Percentiles rank a stretch among this genome's conserved stretches.
These are phyloP conservation scores for Camptophora hylomeconis DNA, from an alignment of 2,329 filamentous ascomycete species.

Conservation along the genomic window DNA sequence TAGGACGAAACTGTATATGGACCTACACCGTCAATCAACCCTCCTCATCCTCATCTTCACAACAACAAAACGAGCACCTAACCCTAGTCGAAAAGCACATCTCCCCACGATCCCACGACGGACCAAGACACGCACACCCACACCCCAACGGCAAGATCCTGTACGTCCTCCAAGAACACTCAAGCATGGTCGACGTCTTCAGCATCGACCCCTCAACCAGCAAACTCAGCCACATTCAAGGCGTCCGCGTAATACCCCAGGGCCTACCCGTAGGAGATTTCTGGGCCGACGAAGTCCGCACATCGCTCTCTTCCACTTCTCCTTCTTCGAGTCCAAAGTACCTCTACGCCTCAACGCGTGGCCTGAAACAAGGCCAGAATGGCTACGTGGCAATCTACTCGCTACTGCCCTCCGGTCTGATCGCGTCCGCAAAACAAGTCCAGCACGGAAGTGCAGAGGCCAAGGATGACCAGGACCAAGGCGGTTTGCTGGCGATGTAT, in stretches of 20 bases:
- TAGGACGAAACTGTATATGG: slow-evolving; percentile 19
- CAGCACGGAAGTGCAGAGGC: slow-evolving; percentile 1
- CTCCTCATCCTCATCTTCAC: background rate
- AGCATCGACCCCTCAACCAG: slow-evolving; percentile 4
- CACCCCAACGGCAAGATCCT: slow-evolving; percentile 15
- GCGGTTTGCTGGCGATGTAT: slow-evolving; percentile 14
- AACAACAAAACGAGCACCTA: slow-evolving; percentile 3
- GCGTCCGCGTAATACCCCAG: slow-evolving; percentile 13
- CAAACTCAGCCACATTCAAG: slow-evolving; percentile 12
- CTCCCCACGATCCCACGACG: slow-evolving; percentile 13
- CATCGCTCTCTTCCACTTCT: slow-evolving; percentile 9
- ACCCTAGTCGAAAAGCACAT: slow-evolving; percentile 14
- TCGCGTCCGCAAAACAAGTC: slow-evolving; percentile 4
- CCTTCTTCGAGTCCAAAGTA: slow-evolving; percentile 13
- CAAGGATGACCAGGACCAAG: slow-evolving; percentile 6
- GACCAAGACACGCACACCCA: slow-evolving; percentile 16
- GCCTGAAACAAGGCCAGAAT: slow-evolving; percentile 10
- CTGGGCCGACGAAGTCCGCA: slow-evolving; percentile 19
- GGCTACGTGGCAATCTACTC: slow-evolving; percentile 16
- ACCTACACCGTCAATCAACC: slow-evolving; percentile 12
- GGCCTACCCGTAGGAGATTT: slow-evolving; percentile 8
- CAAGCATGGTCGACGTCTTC: slow-evolving; percentile 17
- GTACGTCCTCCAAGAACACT: slow-evolving; percentile 17
- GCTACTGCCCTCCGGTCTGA: slow-evolving; percentile 8
- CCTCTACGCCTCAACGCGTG: slow-evolving; percentile 16